A percentile compares a stretch with the other conserved stretches of the same genome.
Evolutionary conservation across 495 filamentous ascomycete species (phyloP).

Genomic region (Aspergillus leporis): DNA sequence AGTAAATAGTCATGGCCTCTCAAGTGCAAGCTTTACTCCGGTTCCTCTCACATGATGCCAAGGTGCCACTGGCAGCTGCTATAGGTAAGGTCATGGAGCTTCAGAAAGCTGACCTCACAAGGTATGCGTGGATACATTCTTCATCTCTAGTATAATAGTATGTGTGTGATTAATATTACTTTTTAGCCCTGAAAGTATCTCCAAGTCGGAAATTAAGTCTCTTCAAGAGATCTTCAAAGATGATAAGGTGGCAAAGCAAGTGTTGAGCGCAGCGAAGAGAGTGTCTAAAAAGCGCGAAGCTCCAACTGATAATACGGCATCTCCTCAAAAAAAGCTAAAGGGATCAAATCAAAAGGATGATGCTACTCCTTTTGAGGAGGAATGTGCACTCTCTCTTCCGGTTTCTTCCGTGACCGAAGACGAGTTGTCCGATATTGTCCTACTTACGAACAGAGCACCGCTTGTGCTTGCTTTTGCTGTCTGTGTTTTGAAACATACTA

Average conservation of each 20-base stretch:
- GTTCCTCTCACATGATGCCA: constrained; percentile 72
- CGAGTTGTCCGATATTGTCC: constrained; percentile 52
- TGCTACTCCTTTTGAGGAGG: constrained; percentile 60
- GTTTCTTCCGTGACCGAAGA: constrained; percentile 53
- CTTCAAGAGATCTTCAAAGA: constrained; percentile 65
- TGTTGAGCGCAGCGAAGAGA: constrained; percentile 60
- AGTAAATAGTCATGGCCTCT: constrained; percentile 24
- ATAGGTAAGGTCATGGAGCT: constrained; percentile 68
- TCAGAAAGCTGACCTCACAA: constrained; percentile 61
- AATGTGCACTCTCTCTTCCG: constrained; percentile 66
- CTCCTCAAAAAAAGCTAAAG: constrained; percentile 27
- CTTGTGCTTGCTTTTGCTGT: constrained; percentile 80
- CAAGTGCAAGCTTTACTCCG: constrained; percentile 71
- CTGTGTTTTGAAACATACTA: constrained; percentile 69
- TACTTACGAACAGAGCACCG: constrained; percentile 78
- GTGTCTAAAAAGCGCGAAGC: constrained; percentile 58
- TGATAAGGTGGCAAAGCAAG: constrained; percentile 67
- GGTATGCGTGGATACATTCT: constrained; percentile 43
- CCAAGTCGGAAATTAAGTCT: constrained; percentile 53
- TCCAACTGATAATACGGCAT: constrained; percentile 31
- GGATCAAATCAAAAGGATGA: constrained; percentile 6
- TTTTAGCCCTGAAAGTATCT: constrained; percentile 59
- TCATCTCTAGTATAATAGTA: neutral
- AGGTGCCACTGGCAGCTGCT: constrained; percentile 67
- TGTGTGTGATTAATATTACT: neutral